phyloP scores from a whole-genome alignment of 371 early-diverging fungal genomes.

The Dentiscutata heterogama region DNA sequence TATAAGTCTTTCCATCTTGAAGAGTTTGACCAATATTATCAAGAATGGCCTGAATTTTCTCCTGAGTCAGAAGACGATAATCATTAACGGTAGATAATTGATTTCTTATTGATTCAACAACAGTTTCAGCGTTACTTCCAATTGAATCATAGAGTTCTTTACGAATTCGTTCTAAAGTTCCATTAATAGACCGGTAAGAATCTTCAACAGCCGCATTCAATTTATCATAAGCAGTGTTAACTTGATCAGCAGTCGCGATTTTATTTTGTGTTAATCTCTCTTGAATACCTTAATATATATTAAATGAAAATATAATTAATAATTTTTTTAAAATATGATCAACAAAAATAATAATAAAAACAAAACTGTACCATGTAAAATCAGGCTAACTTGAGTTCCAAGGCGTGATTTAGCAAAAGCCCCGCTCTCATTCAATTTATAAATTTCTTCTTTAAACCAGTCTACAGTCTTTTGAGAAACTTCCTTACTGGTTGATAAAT shows the following conservation, averaged over 20 bases:
- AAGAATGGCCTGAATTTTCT: slow-evolving; percentile 24
- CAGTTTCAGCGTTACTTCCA: neutral
- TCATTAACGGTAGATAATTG: slow-evolving; percentile 27
- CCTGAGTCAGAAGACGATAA: slow-evolving; percentile 20
- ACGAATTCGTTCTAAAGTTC: slow-evolving; percentile 27
- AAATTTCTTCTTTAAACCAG: slow-evolving; percentile 39
- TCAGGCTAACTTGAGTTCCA: slow-evolving; percentile 27
- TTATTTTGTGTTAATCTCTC: slow-evolving; percentile 17
- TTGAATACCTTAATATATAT: slow-evolving; percentile 7
- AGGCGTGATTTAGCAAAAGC: slow-evolving; percentile 26
- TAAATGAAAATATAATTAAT: no score
- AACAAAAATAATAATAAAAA: no score
- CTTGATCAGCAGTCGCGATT: neutral
- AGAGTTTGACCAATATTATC: slow-evolving; percentile 33
- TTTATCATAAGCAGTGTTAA: neutral
- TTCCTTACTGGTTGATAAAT: neutral
- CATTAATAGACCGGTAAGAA: neutral
- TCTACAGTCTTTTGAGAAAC: slow-evolving; percentile 29
- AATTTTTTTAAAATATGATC: no score
- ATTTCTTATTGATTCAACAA: neutral
- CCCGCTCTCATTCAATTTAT: neutral
- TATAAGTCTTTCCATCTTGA: slow-evolving; percentile 14
- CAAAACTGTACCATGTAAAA: neutral
- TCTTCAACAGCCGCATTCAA: neutral
- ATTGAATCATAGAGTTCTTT: neutral